phyloP scores from a whole-genome alignment of 2,329 filamentous ascomycete genomes.

The Colletotrichum paranaense region DNA sequence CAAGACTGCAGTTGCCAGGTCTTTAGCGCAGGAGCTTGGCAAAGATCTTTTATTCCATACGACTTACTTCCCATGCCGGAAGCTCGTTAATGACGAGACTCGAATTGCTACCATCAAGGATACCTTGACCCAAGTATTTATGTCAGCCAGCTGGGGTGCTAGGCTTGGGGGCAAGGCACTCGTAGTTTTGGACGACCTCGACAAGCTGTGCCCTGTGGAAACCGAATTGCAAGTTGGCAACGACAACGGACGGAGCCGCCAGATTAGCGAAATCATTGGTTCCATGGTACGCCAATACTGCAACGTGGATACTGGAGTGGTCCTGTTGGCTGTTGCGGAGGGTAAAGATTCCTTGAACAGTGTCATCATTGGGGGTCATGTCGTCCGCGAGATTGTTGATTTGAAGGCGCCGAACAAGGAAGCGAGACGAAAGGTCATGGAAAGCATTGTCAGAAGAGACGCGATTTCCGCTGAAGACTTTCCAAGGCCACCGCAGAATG shows the following conservation, averaged over 20 bases:
- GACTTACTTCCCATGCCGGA: constrained; percentile 87
- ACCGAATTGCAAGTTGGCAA: constrained; percentile 94
- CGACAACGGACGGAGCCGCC: constrained; percentile 91
- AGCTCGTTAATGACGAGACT: constrained; percentile 90
- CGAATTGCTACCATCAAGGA: constrained; percentile 92
- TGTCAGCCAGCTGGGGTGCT: constrained; percentile 91
- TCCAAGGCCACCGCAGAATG: constrained; percentile 46
- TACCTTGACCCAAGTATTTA: constrained; percentile 84
- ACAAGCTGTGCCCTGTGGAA: constrained; percentile 91
- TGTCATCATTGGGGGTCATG: constrained; percentile 88
- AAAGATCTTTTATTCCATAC: constrained; percentile 82
- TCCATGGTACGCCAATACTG: constrained; percentile 88
- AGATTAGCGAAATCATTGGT: constrained; percentile 90
- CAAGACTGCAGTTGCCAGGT: constrained; percentile 84
- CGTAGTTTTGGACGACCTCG: constrained; percentile 91
- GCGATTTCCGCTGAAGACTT: constrained; percentile 53
- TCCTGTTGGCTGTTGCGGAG: constrained; percentile 90
- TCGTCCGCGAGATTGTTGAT: constrained; percentile 90
- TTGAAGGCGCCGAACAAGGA: constrained; percentile 95
- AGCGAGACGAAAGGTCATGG: constrained; percentile 83
- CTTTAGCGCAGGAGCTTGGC: constrained; percentile 79
- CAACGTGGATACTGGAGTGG: constrained; percentile 80
- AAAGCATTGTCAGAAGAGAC: constrained; percentile 76
- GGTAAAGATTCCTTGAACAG: constrained; percentile 93
- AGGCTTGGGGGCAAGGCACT: constrained; percentile 85